Base-by-base conservation (phyloP, 2,329 filamentous ascomycete species). In the Cytospora piceae region DNA sequence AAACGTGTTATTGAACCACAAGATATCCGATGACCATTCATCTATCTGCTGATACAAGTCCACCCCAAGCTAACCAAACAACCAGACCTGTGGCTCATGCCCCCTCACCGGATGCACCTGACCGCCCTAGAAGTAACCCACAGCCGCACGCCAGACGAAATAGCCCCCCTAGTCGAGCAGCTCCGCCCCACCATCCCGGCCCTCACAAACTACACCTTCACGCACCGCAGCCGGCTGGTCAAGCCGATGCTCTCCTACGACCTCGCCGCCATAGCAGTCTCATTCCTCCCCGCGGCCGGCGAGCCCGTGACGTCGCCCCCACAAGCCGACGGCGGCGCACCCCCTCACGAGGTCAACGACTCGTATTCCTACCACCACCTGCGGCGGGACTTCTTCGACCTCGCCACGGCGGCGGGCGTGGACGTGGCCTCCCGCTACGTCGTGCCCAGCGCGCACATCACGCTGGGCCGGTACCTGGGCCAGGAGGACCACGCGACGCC, bases 321-420 rank as follows among this genome's bases (percentile, higher is more conserved):
- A 5, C 78, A 80, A 0, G 76, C 78, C 34, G 69, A 71, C n/a
- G 72, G 72, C 4, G 42, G 58, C 42, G 53, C 24, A 5, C 27
- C 27, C 24, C 29, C 27, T 17, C 51, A 24, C 22, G 71, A 70
- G 15, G 71, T 73, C 49, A 83, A 86, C 22, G 90, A 95, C 70
- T 73, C 71, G 1, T 97, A 92, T 77, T 94, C 91, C 0, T 97
- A 97, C 75, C 94, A 97, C 74, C 94, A 98, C 76, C 85, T 98
- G 11, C 88, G 94, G 3, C 85, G 90, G 4, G 93, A 97, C 73
- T 75, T 96, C 15, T 95, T 89, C 74, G 81, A 84, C 58, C 79
- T 87, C 31, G 85, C 87, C 4, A 79, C 81, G 55, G 79, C 79
- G 4, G 83, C 87, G 0, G 91, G 91, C 1, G 81, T 94, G n/a